A percentile compares a stretch with the other conserved stretches of the same genome.
phyloP scores from a whole-genome alignment of 139 green algal genomes.

The Pedinophyceae sp. region DNA sequence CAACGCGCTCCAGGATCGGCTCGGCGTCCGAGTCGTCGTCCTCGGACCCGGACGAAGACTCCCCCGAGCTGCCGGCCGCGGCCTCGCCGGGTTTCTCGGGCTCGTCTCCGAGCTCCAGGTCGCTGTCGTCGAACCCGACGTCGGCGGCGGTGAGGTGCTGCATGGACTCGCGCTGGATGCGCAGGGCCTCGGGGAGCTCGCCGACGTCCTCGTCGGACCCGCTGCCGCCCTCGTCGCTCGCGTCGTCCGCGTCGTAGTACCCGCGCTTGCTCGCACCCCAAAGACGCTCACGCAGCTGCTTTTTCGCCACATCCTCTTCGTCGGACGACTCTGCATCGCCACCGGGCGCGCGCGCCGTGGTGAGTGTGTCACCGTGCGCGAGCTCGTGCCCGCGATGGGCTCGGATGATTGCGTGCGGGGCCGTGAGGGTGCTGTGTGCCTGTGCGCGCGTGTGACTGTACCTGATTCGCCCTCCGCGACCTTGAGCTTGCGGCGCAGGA shows the following conservation, averaged over 20 bases:
- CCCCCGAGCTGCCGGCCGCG: conserved; percentile 1
- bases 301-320: background rate
- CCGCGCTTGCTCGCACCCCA: conserved; percentile 51
- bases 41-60: background rate
- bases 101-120: too few relatives aligned
- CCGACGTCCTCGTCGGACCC: conserved; percentile 45
- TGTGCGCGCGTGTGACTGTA: too few relatives aligned
- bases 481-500: background rate
- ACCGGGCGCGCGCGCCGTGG: too few relatives aligned
- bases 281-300: background rate
- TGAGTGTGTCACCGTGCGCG: too few relatives aligned
- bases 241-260: conserved; percentile 56
- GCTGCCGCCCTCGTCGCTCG: too few relatives aligned
- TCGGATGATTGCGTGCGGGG: too few relatives aligned
- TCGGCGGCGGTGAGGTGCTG: conserved; percentile 24
- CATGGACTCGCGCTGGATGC: conserved; percentile 43
- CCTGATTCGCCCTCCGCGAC: background rate
- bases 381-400: too few relatives aligned
- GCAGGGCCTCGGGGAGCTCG: conserved; percentile 50
- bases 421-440: too few relatives aligned
- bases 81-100: conserved; percentile 8
- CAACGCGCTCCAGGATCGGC: background rate
- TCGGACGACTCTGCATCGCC: background rate
- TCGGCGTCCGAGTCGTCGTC: background rate
- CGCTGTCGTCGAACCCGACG: too few relatives aligned